A percentile compares a stretch with the other conserved stretches of the same genome.
Evolutionary conservation across 208 protist species (phyloP).

Genomic region (Crithidia mellificae): DNA sequence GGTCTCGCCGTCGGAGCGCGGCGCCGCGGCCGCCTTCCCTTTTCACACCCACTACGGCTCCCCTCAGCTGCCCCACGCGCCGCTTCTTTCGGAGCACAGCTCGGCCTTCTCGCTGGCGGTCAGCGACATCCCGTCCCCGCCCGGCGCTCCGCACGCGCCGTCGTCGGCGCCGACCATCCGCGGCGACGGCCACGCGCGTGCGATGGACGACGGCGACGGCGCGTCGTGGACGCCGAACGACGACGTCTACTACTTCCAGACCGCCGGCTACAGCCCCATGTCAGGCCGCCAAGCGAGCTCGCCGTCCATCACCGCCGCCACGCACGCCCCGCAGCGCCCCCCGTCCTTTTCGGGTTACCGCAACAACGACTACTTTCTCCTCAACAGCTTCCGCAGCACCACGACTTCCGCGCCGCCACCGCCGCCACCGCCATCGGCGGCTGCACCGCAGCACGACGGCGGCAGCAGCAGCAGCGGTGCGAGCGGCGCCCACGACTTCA

Average conservation of each 20-base stretch:
- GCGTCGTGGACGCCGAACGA: slow-evolving; percentile 18
- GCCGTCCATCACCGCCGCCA: neutral
- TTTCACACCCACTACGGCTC: neutral
- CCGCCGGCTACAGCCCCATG: slow-evolving; percentile 17
- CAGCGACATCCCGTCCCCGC: neutral
- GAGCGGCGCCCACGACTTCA: no score
- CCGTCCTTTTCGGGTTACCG: slow-evolving; percentile 13
- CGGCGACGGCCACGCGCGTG: neutral
- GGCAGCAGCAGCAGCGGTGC: neutral
- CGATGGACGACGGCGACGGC: neutral
- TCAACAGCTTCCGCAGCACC: slow-evolving; percentile 25
- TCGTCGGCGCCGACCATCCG: neutral
- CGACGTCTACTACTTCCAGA: slow-evolving; percentile 5
- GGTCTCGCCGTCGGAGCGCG: slow-evolving; percentile 4
- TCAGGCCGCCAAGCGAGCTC: slow-evolving; percentile 1
- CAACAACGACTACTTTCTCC: slow-evolving; percentile 20
- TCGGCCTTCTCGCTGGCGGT: neutral
- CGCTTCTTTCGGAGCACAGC: neutral
- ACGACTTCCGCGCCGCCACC: neutral
- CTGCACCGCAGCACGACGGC: neutral
- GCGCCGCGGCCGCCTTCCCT: neutral
- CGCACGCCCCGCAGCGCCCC: neutral
- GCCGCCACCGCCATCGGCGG: neutral
- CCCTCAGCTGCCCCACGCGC: neutral
- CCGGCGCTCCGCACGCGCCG: neutral